Evolutionary conservation across 176 grass and related monocot species (phyloP).

Genomic region (Ampelocalamus luodianensis): DNA sequence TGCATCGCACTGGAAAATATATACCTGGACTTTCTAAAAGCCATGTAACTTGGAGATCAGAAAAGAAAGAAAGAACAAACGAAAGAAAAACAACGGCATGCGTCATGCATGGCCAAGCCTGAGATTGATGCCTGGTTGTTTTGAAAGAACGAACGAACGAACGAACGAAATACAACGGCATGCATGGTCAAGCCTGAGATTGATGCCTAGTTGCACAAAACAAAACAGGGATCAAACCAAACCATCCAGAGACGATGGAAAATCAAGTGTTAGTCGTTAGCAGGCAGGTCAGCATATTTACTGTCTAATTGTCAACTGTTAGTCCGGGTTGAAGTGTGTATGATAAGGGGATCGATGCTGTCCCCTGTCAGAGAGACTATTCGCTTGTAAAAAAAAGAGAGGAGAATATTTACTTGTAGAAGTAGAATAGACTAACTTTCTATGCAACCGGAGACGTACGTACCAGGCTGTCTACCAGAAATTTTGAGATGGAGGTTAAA

Average conservation of each 20-base stretch:
- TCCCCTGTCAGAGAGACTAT: not conserved
- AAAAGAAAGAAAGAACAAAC: not conserved
- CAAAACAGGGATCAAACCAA: constrained; percentile 14
- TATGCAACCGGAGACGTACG: not conserved
- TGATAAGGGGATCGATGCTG: not conserved
- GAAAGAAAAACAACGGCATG: not conserved
- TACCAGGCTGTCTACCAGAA: no score
- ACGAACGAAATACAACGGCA: not conserved
- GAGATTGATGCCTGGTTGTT: not conserved
- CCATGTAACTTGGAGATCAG: not conserved
- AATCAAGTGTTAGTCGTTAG: not conserved
- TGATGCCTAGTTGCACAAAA: not conserved
- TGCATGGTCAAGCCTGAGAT: not conserved
- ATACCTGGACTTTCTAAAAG: not conserved
- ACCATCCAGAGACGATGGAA: not conserved
- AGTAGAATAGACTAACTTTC: not conserved
- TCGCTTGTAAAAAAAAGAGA: no score
- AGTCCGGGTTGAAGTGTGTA: not conserved
- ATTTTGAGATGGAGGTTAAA: no score
- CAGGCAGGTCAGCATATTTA: not conserved
- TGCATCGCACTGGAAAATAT: no score
- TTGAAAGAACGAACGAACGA: not conserved
- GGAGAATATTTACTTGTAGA: not conserved
- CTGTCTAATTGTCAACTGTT: constrained; percentile 23
- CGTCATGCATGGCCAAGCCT: not conserved